A percentile compares a stretch with the other conserved stretches of the same genome.
Evolutionary conservation across 176 grass and related monocot genomes (phyloP).

Genomic region (Bonia amplexicaulis): DNA sequence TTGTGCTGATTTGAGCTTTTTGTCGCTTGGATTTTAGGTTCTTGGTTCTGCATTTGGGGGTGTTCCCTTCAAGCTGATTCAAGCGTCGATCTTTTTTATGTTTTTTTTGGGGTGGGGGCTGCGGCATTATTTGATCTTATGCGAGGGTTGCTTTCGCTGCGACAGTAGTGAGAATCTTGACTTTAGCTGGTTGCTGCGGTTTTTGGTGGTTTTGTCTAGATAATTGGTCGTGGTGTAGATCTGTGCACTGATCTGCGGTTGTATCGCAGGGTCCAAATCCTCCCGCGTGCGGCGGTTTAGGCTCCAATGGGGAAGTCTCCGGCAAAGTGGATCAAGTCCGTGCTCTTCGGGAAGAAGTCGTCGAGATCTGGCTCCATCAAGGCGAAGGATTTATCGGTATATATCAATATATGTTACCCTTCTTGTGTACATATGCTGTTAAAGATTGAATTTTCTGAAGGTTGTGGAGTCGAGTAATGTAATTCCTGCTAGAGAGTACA

Average conservation of each 20-base stretch:
- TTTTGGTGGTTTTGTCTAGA: not conserved
- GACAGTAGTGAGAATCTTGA: not conserved
- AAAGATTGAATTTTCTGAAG: not conserved
- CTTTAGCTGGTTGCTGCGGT: not conserved
- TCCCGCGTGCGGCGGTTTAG: constrained; percentile 3
- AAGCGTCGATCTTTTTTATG: not conserved
- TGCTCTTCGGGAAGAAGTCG: constrained; percentile 75
- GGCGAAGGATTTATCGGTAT: constrained; percentile 51
- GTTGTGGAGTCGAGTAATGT: not conserved
- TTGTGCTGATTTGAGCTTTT: not conserved
- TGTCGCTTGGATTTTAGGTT: not conserved
- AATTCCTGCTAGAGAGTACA: not conserved
- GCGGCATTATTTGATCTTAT: not conserved
- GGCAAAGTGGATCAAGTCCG: constrained; percentile 76
- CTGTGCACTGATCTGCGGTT: constrained; percentile 13
- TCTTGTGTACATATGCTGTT: not conserved
- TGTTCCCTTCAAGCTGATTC: not conserved
- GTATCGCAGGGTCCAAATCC: constrained; percentile 15
- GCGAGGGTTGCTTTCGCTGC: not conserved
- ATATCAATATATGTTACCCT: not conserved
- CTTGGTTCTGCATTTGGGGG: constrained; percentile 12
- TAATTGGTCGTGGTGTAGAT: constrained; percentile 5
- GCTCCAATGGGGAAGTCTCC: constrained; percentile 72
- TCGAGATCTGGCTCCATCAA: constrained; percentile 51
- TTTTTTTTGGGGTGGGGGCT: not conserved